Conservation (phyloP, 2,329 filamentous ascomycete species). For the Fusarium miscanthi region DNA sequence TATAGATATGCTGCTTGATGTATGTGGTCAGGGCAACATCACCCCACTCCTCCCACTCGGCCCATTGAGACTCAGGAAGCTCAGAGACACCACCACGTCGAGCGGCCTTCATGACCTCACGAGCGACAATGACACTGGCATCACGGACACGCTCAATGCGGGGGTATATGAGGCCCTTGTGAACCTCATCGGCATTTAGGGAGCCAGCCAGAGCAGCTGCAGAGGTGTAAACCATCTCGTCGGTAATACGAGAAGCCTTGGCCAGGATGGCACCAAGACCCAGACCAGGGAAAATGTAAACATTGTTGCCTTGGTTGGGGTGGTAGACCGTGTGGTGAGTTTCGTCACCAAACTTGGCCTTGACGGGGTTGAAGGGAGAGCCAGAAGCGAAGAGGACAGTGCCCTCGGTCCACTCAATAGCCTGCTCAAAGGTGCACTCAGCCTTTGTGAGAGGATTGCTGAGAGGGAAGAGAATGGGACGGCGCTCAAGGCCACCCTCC, state of each 20-base stretch:
- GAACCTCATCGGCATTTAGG: slow-evolving; percentile 83
- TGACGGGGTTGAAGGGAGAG: slow-evolving; percentile 85
- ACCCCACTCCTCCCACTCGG: slow-evolving; percentile 78
- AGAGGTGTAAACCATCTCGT: slow-evolving; percentile 97
- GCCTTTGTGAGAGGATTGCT: slow-evolving; percentile 97
- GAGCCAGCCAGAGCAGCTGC: slow-evolving; percentile 83
- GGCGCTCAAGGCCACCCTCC: slow-evolving; percentile 73
- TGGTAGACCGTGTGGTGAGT: slow-evolving; percentile 73
- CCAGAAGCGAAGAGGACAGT: slow-evolving; percentile 94
- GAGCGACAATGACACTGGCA: slow-evolving; percentile 85
- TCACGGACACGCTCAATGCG: slow-evolving; percentile 91
- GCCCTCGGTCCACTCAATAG: slow-evolving; percentile 89
- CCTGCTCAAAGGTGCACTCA: slow-evolving; percentile 96
- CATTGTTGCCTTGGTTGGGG: slow-evolving; percentile 86
- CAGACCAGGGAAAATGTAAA: slow-evolving; percentile 96
- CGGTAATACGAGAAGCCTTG: slow-evolving; percentile 87
- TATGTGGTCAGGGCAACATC: slow-evolving; percentile 69
- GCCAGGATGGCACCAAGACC: slow-evolving; percentile 92
- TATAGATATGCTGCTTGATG: slow-evolving; percentile 71
- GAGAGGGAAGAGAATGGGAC: slow-evolving; percentile 93
- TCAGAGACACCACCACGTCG: slow-evolving; percentile 81
- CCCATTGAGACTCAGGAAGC: slow-evolving; percentile 75
- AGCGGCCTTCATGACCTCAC: slow-evolving; percentile 93
- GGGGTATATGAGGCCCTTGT: slow-evolving; percentile 89
- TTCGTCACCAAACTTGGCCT: slow-evolving; percentile 68